Base-by-base conservation (phyloP, 2,329 filamentous ascomycete species). In the Aspergillus spinulosporus region DNA sequence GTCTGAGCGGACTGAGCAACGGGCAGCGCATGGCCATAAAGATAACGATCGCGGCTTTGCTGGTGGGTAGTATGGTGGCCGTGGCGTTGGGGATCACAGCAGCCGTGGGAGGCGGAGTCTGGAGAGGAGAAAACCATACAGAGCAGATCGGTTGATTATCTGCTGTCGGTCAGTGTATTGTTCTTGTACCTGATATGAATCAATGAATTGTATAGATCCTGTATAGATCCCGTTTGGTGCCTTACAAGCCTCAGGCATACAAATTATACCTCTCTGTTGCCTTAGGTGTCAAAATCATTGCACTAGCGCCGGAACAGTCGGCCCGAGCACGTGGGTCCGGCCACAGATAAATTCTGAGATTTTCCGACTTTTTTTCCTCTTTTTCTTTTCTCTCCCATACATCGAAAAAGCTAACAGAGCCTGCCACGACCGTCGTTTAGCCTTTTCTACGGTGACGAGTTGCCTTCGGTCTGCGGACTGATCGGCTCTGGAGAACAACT, bases 351-450 rank as follows among this genome's bases (percentile, higher is more conserved):
- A 73, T 21, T 21, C 26, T 32, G 5, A n/a, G 12, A 42, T 39
- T 42, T 39, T 63, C 64, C 8, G 5, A 7, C 6, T 31, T 6
- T 8, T 64, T 46, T 53, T 53, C 54, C 55, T 57, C 61, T 64
- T 68, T 63, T 59, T 62, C 71, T 73, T 78, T 76, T 42, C 73
- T 76, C 73, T 75, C 72, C 74, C 74, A 73, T 82, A 66, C 68
- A 74, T 74, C 72, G 62, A 73, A 85, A 85, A 83, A 68, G 32
- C 68, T 69, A 80, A 81, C 82, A 77, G 81, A 82, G 76, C 82
- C 81, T 82, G 86, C 86, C 86, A 88, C 86, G 85, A 87, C 84
- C 82, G 77, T 80, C 82, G 84, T 80, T 76, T 76, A 74, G 76
- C 74, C 71, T 72, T 73, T 74, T 54, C 58, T 72, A 85, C 82